Evolutionary conservation across 371 early-diverging fungal genomes (phyloP).

Genomic region (Fennellomyces sp.): DNA sequence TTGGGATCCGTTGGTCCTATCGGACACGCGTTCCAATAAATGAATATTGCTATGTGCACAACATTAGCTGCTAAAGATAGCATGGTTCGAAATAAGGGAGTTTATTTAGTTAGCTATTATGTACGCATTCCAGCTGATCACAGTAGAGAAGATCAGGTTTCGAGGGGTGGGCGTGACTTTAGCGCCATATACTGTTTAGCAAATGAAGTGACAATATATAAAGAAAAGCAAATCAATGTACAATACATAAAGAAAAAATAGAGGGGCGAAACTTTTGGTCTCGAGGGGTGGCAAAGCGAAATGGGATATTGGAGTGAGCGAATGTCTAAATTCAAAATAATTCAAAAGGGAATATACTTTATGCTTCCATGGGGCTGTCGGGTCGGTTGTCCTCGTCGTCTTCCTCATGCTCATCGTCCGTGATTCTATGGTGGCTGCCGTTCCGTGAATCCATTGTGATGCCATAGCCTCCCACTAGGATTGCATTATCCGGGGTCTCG

Average conservation of each 20-base stretch:
- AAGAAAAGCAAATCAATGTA: neutral
- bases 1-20: too few species aligned
- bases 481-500: conserved; percentile 51
- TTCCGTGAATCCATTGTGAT: conserved; percentile 4
- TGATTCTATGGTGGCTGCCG: conserved; percentile 8
- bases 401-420: conserved; percentile 9
- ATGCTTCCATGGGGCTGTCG: conserved; percentile 23
- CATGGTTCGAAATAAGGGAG: too few species aligned
- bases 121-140: too few species aligned
- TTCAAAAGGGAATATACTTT: too few species aligned
- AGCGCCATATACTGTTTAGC: neutral
- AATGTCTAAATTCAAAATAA: neutral
- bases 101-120: too few species aligned
- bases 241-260: neutral
- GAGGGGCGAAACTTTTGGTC: neutral
- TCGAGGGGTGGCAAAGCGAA: too few species aligned
- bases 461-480: conserved; percentile 26
- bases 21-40: too few species aligned
- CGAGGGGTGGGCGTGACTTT: too few species aligned
- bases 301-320: too few species aligned
- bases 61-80: too few species aligned
- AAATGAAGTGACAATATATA: neutral
- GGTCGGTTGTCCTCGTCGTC: conserved; percentile 16
- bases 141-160: too few species aligned
- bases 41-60: too few species aligned